A percentile compares a stretch with the other conserved stretches of the same genome.
Conservation (phyloP, 306 rosid genomes). For the Corylus heterophylla region DNA sequence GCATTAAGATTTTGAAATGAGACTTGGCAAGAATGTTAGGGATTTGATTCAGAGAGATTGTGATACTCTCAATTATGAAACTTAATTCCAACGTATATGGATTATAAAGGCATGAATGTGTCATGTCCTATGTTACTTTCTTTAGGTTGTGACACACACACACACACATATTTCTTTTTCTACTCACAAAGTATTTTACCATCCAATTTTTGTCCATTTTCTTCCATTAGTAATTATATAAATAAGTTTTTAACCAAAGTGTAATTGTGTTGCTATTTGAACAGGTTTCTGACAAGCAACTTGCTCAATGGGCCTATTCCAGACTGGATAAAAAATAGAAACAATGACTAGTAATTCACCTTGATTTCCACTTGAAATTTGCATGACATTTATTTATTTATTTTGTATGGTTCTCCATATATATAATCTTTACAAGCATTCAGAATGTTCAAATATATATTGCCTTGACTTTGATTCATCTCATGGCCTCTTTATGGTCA, state of each 20-base stretch:
- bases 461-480: too few relatives aligned
- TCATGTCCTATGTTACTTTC: too few relatives aligned
- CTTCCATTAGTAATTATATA: not conserved
- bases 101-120: too few relatives aligned
- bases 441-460: not conserved
- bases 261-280: not conserved
- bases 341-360: not conserved
- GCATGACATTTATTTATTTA: not conserved
- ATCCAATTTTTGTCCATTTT: not conserved
- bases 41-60: too few relatives aligned
- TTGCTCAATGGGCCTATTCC: conserved; percentile 31
- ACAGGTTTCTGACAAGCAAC: conserved; percentile 37
- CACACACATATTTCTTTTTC: too few relatives aligned
- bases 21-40: too few relatives aligned
- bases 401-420: not conserved
- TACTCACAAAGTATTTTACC: not conserved
- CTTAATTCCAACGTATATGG: too few relatives aligned
- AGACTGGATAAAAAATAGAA: conserved; percentile 19
- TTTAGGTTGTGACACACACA: not conserved
- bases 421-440: not conserved
- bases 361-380: not conserved
- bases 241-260: not conserved
- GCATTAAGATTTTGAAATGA: too few relatives aligned
- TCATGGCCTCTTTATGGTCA: too few relatives aligned
- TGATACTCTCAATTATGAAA: too few relatives aligned